A percentile compares a stretch with the other conserved stretches of the same genome.
These are phyloP conservation scores for Rhodotorula babjevae DNA, from an alignment of 768 basidiomycete species.

Conservation along the genomic window DNA sequence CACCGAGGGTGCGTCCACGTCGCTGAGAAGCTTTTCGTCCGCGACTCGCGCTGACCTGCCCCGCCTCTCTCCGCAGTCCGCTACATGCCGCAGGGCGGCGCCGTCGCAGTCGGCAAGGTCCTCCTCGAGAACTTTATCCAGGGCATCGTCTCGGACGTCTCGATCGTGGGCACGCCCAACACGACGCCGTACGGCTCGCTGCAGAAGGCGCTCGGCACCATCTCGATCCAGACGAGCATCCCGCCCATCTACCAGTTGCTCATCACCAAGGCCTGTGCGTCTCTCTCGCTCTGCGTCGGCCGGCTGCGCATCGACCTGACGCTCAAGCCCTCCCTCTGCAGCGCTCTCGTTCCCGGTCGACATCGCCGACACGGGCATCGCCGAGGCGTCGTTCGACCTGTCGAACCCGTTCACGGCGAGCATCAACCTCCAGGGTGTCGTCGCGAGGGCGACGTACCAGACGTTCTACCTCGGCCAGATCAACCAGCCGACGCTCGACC, in stretches of 20 bases:
- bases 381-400: conserved; percentile 58
- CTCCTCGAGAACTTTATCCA: conserved; percentile 66
- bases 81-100: conserved; percentile 57
- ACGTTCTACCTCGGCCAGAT: conserved; percentile 55
- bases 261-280: conserved; percentile 51
- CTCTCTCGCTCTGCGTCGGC: too few species aligned
- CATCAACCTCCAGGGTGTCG: conserved; percentile 60
- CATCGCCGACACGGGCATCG: conserved; percentile 61
- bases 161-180: conserved; percentile 55
- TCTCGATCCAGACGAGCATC: conserved; percentile 59
- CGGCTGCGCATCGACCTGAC: too few species aligned
- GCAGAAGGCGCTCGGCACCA: conserved; percentile 59
- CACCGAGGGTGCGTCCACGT: conserved; percentile 11
- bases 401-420: conserved; percentile 70
- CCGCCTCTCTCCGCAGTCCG: conserved; percentile 57
- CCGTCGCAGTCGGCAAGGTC: conserved; percentile 53
- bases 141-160: conserved; percentile 49
- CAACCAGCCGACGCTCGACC: conserved; percentile 45
- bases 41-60: not conserved
- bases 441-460: conserved; percentile 57
- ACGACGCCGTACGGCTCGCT: conserved; percentile 63
- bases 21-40: too few species aligned
- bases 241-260: conserved; percentile 63
- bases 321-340: not conserved
- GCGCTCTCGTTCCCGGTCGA: conserved; percentile 60